Evolutionary conservation across 495 filamentous ascomycete genomes (phyloP).

Genomic region (Trichocladium uniseriatum): DNA sequence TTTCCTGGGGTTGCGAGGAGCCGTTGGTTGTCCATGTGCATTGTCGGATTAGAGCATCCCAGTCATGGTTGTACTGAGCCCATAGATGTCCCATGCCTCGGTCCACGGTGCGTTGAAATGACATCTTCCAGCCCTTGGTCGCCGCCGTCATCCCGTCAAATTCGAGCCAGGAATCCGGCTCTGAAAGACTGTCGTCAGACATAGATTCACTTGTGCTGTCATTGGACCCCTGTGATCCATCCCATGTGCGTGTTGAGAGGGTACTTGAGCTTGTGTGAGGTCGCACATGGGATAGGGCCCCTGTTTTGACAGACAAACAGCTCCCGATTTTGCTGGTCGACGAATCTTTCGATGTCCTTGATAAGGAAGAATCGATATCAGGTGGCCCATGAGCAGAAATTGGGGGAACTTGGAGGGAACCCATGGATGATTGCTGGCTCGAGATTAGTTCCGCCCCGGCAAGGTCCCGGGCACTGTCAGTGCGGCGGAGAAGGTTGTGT

Average conservation of each 20-base stretch:
- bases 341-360: background rate
- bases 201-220: constrained; percentile 16
- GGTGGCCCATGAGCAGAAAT: background rate
- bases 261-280: constrained; percentile 20
- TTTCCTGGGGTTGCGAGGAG: constrained; percentile 5
- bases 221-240: background rate
- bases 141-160: constrained; percentile 1
- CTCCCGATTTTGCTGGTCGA: background rate
- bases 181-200: constrained; percentile 22
- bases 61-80: constrained; percentile 19
- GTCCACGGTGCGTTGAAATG: constrained; percentile 11
- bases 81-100: constrained; percentile 15
- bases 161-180: constrained; percentile 17
- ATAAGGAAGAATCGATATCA: background rate
- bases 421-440: too few species aligned
- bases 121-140: constrained; percentile 6
- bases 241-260: constrained; percentile 5
- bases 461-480: constrained; percentile 16
- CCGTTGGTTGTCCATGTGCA: constrained; percentile 7
- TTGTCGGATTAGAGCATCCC: constrained; percentile 16
- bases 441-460: too few species aligned
- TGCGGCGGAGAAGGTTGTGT: constrained; percentile 10
- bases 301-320: background rate
- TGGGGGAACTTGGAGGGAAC: background rate
- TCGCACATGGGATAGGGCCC: background rate